Evolutionary conservation across 2,329 filamentous ascomycete species (phyloP), one percentile per base, ranked within the genome.

Genomic region (Claviceps pazoutovae): DNA sequence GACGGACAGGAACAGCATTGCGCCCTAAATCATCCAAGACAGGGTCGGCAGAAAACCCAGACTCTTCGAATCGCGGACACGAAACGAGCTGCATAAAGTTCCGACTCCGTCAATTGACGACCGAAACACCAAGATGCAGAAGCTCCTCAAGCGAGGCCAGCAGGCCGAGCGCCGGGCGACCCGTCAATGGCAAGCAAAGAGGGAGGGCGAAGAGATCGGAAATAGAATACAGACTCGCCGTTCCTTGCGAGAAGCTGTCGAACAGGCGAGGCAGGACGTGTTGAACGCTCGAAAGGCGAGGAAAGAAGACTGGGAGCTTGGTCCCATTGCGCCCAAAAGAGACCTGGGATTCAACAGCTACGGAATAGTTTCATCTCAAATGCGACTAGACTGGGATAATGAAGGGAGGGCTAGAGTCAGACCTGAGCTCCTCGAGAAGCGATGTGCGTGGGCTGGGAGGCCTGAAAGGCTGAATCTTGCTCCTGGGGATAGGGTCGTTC

Each of bases 271-370:
- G 36, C 50, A 63, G 46, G 66, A 68, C 55, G 54, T 72, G 14
- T 62, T 64, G 49, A 64, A 69, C 42, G 71, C 74, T 46, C 68
- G 70, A 37, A 63, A 71, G 57, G 73, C 76, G 48, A 78, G 85
- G 50, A 77, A 75, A 55, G 85, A 95, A 64, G 83, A 91, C 66
- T 95, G 86, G 80, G 72, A 84, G 56, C 68, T 88, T 57, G 91
- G 90, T 0, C 78, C 86, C 8, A 64, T 95, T 56, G 84, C 88
- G 3, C 89, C 90, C 2, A 84, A 83, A 63, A 77, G 83, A 60
- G 84, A 93, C 67, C 71, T 83, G 41, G 85, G 84, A 54, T 70
- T 75, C 58, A 74, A 76, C 47, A 72, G 68, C 26, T 84, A 82
- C 62, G 88, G 82, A 55, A 74, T 84, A 56, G 55, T 68, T 52